Evolutionary conservation across 345 rosid genomes (phyloP), one percentile per base, ranked within the genome.

Genomic region (Brassica carinata): DNA sequence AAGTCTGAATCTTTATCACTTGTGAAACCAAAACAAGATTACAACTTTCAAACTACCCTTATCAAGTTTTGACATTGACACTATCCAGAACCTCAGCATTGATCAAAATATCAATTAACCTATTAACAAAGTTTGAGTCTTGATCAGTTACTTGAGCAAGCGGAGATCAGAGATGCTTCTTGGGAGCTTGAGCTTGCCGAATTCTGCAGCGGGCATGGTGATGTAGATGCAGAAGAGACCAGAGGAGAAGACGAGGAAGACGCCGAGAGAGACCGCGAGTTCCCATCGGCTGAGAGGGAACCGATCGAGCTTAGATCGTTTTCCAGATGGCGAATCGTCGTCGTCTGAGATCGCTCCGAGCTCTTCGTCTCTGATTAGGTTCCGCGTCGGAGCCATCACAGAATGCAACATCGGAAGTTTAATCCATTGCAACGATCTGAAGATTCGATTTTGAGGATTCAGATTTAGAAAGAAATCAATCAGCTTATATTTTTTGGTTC

Each of bases 161-260:
- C 99, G 98, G 67, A 95, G 99, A 83, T 95, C 97, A 45, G 98
- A 79, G 69, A 95, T 19, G 70, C 91, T 87, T 63, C 98, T 91
- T 5, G 99, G 99, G 15, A 93, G 85, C 87, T 89, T 95, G 83
- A 95, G 94, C 62, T 91, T 90, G 63, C 89, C 90, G 55, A 91
- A 95, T 70, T 90, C 90, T 9, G 98, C 87, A 31, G 90, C 83
- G 7, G 99, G 99, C 98, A 96, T 89, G 72, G 94, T 92, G 79
- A 86, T 76, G 85, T 90, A 93, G 82, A 93, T 84, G 71, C 94
- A 90, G 74, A 81, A 83, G 80, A 96, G 86, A 0, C 98, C 99
- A 3, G 85, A 27, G 7, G 86, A 83, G 81, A 96, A 93, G 57
- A 93, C 70, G 9, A 88, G 67, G 85, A 93, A 89, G 63, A 93